Conservation (phyloP, 805 yeast species). For the Candida odintsovae region DNA sequence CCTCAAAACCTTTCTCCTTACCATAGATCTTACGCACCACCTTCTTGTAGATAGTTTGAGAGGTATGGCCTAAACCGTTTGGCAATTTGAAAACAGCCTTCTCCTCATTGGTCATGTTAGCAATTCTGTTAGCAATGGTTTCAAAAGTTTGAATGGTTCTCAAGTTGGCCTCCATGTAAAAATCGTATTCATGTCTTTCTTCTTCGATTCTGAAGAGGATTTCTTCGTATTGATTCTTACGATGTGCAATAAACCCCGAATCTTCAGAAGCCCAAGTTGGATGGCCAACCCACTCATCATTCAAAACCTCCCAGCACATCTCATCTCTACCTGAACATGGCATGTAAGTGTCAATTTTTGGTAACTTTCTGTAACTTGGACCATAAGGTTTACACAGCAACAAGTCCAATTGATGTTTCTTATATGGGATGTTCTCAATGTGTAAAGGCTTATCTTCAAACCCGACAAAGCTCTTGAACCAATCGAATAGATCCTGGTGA, state of each 20-base stretch:
- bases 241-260: conserved; percentile 97
- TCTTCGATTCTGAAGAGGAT: conserved; percentile 92
- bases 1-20: conserved; percentile 92
- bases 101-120: conserved; percentile 89
- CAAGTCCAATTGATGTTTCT: conserved; percentile 86
- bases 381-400: conserved; percentile 91
- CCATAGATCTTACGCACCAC: conserved; percentile 90
- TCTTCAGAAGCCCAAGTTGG: conserved; percentile 99
- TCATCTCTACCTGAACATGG: conserved; percentile 98
- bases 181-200: conserved; percentile 96
- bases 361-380: conserved; percentile 88
- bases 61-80: conserved; percentile 89
- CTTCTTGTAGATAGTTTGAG: conserved; percentile 87
- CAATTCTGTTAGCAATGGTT: conserved; percentile 89
- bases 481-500: conserved; percentile 69
- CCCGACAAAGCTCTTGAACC: conserved; percentile 93
- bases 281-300: conserved; percentile 99
- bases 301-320: conserved; percentile 97
- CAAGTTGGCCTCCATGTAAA: conserved; percentile 88
- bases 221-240: conserved; percentile 97
- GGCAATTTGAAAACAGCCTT: conserved; percentile 81
- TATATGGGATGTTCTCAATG: conserved; percentile 81
- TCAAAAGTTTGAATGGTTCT: conserved; percentile 94
- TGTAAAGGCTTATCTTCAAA: conserved; percentile 78
- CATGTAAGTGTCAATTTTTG: conserved; percentile 91